Evolutionary conservation across 257 asterid genomes (phyloP).

Genomic region (Fraxinus cuspidata): DNA sequence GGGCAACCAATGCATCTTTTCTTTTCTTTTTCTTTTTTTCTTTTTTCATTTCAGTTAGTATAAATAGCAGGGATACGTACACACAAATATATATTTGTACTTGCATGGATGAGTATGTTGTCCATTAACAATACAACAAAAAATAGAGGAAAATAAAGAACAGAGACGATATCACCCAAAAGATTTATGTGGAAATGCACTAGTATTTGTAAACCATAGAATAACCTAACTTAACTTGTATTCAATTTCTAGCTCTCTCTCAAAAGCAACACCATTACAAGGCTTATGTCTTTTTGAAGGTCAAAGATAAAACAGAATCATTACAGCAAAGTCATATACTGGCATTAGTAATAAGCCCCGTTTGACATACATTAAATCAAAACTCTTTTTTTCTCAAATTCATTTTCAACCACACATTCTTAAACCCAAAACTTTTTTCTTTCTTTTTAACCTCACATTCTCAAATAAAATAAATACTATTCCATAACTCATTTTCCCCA

Average conservation of each 20-base stretch:
- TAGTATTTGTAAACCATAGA: background rate
- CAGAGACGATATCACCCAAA: background rate
- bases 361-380: too few relatives aligned
- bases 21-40: background rate
- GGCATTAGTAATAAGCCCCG: background rate
- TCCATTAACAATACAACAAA: background rate
- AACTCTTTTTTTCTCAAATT: too few relatives aligned
- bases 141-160: background rate
- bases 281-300: background rate
- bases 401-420: too few relatives aligned
- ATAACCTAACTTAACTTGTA: background rate
- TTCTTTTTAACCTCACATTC: too few relatives aligned
- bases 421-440: too few relatives aligned
- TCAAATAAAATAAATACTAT: too few relatives aligned
- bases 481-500: too few relatives aligned
- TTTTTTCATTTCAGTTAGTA: background rate
- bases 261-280: background rate
- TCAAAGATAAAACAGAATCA: background rate
- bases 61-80: background rate
- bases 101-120: too few relatives aligned
- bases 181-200: background rate
- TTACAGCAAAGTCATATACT: background rate
- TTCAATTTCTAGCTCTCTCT: background rate
- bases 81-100: background rate
- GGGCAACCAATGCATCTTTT: background rate